Evolutionary conservation across 2,329 filamentous ascomycete genomes (phyloP).

Genomic region (Canariomyces notabilis): DNA sequence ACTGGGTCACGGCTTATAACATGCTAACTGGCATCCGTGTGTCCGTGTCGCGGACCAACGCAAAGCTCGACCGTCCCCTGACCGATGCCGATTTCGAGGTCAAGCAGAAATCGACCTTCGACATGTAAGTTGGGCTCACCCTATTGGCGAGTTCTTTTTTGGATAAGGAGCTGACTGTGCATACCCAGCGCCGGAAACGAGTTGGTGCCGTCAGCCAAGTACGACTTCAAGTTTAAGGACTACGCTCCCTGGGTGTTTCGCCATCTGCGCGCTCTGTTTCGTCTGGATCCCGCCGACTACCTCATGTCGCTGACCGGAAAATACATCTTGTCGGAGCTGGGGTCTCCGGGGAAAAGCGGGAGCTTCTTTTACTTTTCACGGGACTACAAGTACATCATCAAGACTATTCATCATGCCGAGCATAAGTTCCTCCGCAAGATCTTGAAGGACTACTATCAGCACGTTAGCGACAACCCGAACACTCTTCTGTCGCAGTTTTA

Average conservation of each 20-base stretch:
- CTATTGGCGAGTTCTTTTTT: background rate
- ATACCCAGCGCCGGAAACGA: constrained; percentile 81
- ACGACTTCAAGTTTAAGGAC: constrained; percentile 99
- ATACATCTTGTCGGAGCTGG: constrained; percentile 95
- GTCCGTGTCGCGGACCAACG: constrained; percentile 91
- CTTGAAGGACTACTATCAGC: constrained; percentile 85
- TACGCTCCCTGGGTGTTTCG: constrained; percentile 99
- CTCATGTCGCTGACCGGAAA: constrained; percentile 97
- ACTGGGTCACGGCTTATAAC: constrained; percentile 98
- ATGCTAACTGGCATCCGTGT: constrained; percentile 99
- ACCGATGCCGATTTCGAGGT: constrained; percentile 89
- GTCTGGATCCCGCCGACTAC: constrained; percentile 93
- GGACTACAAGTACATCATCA: constrained; percentile 99
- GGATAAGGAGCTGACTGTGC: constrained; percentile 18
- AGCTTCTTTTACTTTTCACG: constrained; percentile 99
- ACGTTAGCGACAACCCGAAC: constrained; percentile 90
- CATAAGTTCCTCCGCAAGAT: constrained; percentile 83
- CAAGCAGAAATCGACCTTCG: constrained; percentile 97
- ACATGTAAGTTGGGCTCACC: constrained; percentile 64
- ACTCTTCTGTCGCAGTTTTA: constrained; percentile 97
- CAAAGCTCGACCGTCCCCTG: constrained; percentile 86
- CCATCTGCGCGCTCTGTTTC: constrained; percentile 79
- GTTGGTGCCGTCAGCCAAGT: constrained; percentile 94
- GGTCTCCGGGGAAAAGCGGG: constrained; percentile 94
- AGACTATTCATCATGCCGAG: constrained; percentile 95